Percentiles rank a stretch among this genome's conserved stretches.
Evolutionary conservation across 1,139 yeast genomes (phyloP).

Genomic region (Komagataea norvegica): DNA sequence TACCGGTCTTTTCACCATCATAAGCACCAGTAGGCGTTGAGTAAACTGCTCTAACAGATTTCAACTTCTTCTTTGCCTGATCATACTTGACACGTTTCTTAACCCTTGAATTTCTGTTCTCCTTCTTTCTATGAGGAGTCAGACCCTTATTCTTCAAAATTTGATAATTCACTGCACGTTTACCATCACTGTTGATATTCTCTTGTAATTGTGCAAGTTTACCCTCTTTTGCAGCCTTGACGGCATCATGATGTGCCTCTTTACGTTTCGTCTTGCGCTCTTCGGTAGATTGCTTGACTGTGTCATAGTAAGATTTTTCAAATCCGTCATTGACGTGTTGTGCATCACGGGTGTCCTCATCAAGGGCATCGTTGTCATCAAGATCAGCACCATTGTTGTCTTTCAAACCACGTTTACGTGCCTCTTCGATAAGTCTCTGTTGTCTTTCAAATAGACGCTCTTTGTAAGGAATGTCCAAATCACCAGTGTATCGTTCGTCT

Average conservation of each 20-base stretch:
- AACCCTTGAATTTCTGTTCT: slow-evolving; percentile 91
- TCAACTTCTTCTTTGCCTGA: slow-evolving; percentile 88
- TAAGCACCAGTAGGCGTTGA: slow-evolving; percentile 77
- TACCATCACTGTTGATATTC: slow-evolving; percentile 67
- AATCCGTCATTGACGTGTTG: slow-evolving; percentile 34
- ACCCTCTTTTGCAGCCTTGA: slow-evolving; percentile 81
- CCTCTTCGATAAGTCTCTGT: slow-evolving; percentile 81
- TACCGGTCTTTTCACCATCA: slow-evolving; percentile 95
- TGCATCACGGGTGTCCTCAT: slow-evolving; percentile 42
- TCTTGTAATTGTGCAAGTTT: slow-evolving; percentile 70
- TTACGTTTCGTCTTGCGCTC: slow-evolving; percentile 50
- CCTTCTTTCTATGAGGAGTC: slow-evolving; percentile 89
- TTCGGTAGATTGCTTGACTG: slow-evolving; percentile 45
- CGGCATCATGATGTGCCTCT: slow-evolving; percentile 66
- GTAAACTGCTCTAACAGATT: slow-evolving; percentile 85
- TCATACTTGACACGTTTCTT: slow-evolving; percentile 98
- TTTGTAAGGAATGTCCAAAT: slow-evolving; percentile 85
- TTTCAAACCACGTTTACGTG: slow-evolving; percentile 73
- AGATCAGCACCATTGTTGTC: slow-evolving; percentile 53
- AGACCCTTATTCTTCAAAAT: slow-evolving; percentile 93
- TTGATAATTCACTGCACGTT: slow-evolving; percentile 92
- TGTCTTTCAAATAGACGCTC: slow-evolving; percentile 88
- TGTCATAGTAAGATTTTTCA: slow-evolving; percentile 36
- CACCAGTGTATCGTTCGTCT: slow-evolving; percentile 66
- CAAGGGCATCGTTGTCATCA: slow-evolving; percentile 46